Percentiles rank a stretch among this genome's conserved stretches.
Evolutionary conservation across 345 rosid species (phyloP).

Genomic region (Ricinus communis): DNA sequence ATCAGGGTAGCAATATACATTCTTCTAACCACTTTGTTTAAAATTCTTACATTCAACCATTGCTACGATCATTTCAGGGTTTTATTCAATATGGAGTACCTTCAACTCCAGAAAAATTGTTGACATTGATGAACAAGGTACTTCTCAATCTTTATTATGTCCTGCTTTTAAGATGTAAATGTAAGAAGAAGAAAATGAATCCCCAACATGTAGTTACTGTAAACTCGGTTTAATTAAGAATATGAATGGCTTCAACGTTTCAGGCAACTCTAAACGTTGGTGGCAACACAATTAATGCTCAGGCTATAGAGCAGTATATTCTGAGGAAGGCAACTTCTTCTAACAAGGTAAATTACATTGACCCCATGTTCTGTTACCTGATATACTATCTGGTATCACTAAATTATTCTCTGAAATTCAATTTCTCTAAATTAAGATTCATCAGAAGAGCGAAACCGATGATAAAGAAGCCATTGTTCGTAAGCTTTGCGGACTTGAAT

Average conservation of each 20-base stretch:
- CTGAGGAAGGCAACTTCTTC: slow-evolving; percentile 57
- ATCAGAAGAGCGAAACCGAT: slow-evolving; percentile 44
- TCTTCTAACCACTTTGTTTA: neutral
- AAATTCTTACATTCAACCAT: neutral
- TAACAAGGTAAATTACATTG: slow-evolving; percentile 14
- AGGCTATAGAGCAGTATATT: slow-evolving; percentile 77
- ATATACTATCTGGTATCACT: no score
- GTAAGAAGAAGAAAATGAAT: neutral
- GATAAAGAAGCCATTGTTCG: slow-evolving; percentile 59
- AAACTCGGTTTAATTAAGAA: neutral
- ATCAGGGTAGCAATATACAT: neutral
- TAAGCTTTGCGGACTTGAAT: slow-evolving; percentile 60
- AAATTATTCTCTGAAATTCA: neutral
- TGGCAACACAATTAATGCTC: slow-evolving; percentile 78
- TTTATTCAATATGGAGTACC: slow-evolving; percentile 89
- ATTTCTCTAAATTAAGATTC: slow-evolving; percentile 17
- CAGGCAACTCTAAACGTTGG: slow-evolving; percentile 83
- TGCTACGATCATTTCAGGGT: slow-evolving; percentile 46
- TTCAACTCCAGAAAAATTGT: slow-evolving; percentile 63
- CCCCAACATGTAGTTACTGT: neutral
- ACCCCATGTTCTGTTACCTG: no score
- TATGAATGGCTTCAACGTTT: neutral
- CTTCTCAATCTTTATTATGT: neutral
- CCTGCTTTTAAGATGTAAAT: no score
- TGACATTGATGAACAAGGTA: slow-evolving; percentile 64